These are phyloP conservation scores for Fusarium palustre DNA, from an alignment of 2,329 filamentous ascomycete genomes.

Conservation along the genomic window DNA sequence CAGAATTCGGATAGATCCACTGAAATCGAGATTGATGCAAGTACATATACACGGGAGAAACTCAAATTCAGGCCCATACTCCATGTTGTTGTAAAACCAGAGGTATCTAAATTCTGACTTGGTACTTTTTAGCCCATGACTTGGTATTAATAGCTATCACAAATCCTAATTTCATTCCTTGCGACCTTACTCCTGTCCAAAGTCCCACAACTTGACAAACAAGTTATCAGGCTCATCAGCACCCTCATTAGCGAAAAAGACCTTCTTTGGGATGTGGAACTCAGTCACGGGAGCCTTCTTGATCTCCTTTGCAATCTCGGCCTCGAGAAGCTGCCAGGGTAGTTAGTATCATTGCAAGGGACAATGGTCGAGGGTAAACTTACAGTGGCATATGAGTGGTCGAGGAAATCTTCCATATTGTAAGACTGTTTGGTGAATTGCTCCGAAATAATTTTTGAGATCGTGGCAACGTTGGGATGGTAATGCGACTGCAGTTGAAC, in stretches of 20 bases:
- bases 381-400: conserved; percentile 89
- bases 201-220: conserved; percentile 72
- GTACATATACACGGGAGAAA: neutral
- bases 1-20: neutral
- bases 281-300: conserved; percentile 91
- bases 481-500: conserved; percentile 92
- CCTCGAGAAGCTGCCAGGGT: conserved; percentile 76
- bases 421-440: conserved; percentile 98
- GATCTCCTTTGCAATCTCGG: conserved; percentile 83
- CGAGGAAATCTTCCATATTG: conserved; percentile 95
- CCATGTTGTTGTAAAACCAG: conserved; percentile 1
- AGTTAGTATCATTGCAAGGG: neutral
- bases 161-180: neutral
- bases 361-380: conserved; percentile 50
- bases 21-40: neutral
- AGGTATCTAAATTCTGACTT: conserved; percentile 1
- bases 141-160: conserved; percentile 15
- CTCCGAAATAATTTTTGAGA: conserved; percentile 93
- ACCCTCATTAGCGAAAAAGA: conserved; percentile 70
- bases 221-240: conserved; percentile 64
- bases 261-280: conserved; percentile 90
- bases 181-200: conserved; percentile 50
- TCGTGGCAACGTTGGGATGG: conserved; percentile 94
- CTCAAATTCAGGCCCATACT: neutral
- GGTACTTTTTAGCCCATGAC: neutral